Evolutionary conservation across 1,139 yeast genomes (phyloP).

Genomic region (Blastobotrys apis): DNA sequence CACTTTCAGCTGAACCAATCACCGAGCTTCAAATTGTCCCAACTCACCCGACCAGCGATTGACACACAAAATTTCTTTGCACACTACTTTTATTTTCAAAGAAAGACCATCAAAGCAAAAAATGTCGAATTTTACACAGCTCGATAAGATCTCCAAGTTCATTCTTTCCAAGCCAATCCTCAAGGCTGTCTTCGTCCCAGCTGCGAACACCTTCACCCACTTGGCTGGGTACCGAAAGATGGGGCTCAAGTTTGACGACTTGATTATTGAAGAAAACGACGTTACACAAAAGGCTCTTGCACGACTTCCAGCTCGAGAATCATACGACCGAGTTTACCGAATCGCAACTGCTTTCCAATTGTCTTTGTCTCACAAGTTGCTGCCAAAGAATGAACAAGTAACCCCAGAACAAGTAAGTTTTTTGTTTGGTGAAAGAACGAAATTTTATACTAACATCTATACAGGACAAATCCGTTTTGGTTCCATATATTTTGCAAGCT

Average conservation of each 20-base stretch:
- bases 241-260: constrained; percentile 85
- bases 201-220: constrained; percentile 67
- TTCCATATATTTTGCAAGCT: constrained; percentile 88
- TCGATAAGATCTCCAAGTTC: constrained; percentile 76
- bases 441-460: constrained; percentile 10
- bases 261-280: constrained; percentile 83
- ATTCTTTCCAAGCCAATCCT: constrained; percentile 77
- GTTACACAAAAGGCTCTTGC: constrained; percentile 79
- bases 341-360: constrained; percentile 87
- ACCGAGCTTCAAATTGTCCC: background rate
- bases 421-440: background rate
- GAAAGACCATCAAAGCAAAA: constrained; percentile 6
- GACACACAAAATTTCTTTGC: background rate
- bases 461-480: constrained; percentile 69
- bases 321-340: constrained; percentile 90
- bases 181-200: constrained; percentile 70
- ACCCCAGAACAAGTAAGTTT: constrained; percentile 56
- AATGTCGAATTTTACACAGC: constrained; percentile 76
- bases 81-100: background rate
- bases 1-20: constrained; percentile 1
- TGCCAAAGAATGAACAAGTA: constrained; percentile 76
- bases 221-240: constrained; percentile 88
- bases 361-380: constrained; percentile 75
- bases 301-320: constrained; percentile 79
- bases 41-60: background rate